These are phyloP conservation scores for Coleophoma cylindrospora DNA, from an alignment of 2,329 filamentous ascomycete genomes.

Conservation along the genomic window DNA sequence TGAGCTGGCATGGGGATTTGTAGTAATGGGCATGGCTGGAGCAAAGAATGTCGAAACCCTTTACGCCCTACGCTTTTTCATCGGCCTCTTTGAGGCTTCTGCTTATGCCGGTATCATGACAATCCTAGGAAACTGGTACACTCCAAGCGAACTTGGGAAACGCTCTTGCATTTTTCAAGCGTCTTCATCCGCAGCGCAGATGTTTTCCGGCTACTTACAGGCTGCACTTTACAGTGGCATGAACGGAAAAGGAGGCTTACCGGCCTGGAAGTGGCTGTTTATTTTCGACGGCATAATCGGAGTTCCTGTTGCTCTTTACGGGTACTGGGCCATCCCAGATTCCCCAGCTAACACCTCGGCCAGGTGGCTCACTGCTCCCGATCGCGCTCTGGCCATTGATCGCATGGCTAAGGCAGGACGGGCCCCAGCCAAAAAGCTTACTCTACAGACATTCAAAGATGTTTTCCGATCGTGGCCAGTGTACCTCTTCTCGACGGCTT, in stretches of 20 bases:
- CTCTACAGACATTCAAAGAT: constrained; percentile 1
- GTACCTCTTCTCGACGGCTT: constrained; percentile 2
- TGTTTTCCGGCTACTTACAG: constrained; percentile 36
- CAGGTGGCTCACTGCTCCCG: constrained; percentile 34
- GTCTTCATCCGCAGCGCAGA: constrained; percentile 10
- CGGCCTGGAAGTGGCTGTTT: constrained; percentile 39
- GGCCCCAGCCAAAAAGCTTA: constrained; percentile 2
- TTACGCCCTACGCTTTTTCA: constrained; percentile 35
- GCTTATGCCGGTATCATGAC: constrained; percentile 7
- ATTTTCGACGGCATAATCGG: constrained; percentile 46
- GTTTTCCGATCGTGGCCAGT: constrained; percentile 29
- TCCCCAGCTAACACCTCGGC: constrained; percentile 30
- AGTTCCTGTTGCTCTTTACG: constrained; percentile 45
- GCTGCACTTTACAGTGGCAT: constrained; percentile 31
- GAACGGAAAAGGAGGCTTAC: constrained; percentile 27
- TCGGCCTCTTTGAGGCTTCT: constrained; percentile 27
- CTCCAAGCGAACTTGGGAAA: constrained; percentile 6
- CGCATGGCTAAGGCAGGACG: constrained; percentile 5
- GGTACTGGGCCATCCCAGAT: constrained; percentile 37
- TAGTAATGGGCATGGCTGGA: constrained; percentile 5
- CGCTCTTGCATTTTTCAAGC: constrained; percentile 7
- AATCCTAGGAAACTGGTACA: constrained; percentile 7
- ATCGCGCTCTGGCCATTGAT: constrained; percentile 31
- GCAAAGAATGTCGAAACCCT: constrained; percentile 27
- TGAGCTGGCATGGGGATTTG: constrained; percentile 6